Conservation (phyloP, 2,329 filamentous ascomycete species). For the Hypomyces rosellus region DNA sequence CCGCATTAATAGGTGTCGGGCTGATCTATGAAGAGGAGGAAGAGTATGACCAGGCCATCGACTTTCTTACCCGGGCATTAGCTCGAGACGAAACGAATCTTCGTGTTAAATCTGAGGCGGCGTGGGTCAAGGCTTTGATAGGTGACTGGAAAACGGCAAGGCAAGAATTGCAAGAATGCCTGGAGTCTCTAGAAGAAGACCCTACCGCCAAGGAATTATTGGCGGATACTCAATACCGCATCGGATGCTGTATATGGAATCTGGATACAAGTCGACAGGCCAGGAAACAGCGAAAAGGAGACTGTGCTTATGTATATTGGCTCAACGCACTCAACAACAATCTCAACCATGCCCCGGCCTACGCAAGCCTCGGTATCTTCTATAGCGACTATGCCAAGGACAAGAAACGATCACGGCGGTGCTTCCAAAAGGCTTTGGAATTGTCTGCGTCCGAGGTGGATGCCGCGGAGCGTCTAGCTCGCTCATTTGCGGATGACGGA, state of each 20-base stretch:
- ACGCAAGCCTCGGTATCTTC: slow-evolving; percentile 83
- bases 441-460: slow-evolving; percentile 79
- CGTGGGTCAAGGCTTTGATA: slow-evolving; percentile 83
- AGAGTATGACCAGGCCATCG: slow-evolving; percentile 73
- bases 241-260: slow-evolving; percentile 84
- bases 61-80: slow-evolving; percentile 72
- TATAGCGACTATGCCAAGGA: slow-evolving; percentile 90
- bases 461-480: slow-evolving; percentile 80
- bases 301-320: slow-evolving; percentile 70
- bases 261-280: slow-evolving; percentile 66
- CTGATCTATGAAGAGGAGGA: slow-evolving; percentile 91
- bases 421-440: slow-evolving; percentile 95
- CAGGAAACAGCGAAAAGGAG: slow-evolving; percentile 69
- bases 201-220: slow-evolving; percentile 60
- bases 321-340: slow-evolving; percentile 79
- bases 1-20: slow-evolving; percentile 82
- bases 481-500: slow-evolving; percentile 77
- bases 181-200: slow-evolving; percentile 58
- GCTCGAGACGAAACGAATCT: slow-evolving; percentile 67
- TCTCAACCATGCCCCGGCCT: slow-evolving; percentile 81
- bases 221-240: slow-evolving; percentile 77
- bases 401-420: slow-evolving; percentile 77
- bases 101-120: slow-evolving; percentile 76
- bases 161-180: slow-evolving; percentile 62
- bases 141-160: slow-evolving; percentile 66